Base-by-base conservation (phyloP, 139 green algal species). In the Astrephomene gubernaculifera region DNA sequence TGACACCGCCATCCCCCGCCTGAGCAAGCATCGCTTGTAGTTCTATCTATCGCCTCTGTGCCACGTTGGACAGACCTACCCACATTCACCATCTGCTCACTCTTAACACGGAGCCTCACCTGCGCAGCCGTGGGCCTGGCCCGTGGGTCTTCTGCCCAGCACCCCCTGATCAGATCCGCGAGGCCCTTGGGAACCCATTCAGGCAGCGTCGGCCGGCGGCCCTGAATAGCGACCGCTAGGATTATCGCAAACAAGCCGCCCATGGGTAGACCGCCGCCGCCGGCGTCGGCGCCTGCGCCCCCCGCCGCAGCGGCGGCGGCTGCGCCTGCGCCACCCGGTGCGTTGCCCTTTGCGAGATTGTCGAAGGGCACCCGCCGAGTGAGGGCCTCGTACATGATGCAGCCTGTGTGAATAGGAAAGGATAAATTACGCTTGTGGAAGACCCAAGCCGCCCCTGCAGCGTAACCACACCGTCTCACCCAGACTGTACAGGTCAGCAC, bases 351-450 rank as follows among this genome's bases (percentile, higher is more conserved):
- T 19, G 38, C 9, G 19, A 67, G 60, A 29, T 52, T 12, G 4
- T 81, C 64, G 8, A 65, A 89, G 22, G 61, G 82, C 4, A 76
- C 64, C 25, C 29, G 70, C 45, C 79, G 79, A 25, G 45, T 86
- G 45, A 78, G 25, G 33, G 81, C 88, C 83, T 95, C 92, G 53
- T 94, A 95, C 67, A 95, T 81, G 80, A 95, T 93, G 81, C 91
- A 94, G 61, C 90, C 89, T 86, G 79, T 27, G 43, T 41, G 54
- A 9, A 35, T n/a, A n/a, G n/a, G n/a, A n/a, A n/a, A n/a, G n/a
- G n/a, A n/a, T n/a, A n/a, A n/a, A n/a, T n/a, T n/a, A n/a, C n/a
- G n/a, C n/a, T n/a, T n/a, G n/a, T n/a, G n/a, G n/a, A n/a, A n/a
- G n/a, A n/a, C n/a, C n/a, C n/a, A n/a, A n/a, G n/a, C n/a, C n/a